Percentiles rank a stretch among this genome's conserved stretches.
phyloP scores from a whole-genome alignment of 192 early-diverging fungal genomes.

The Chytriomyces sp. region DNA sequence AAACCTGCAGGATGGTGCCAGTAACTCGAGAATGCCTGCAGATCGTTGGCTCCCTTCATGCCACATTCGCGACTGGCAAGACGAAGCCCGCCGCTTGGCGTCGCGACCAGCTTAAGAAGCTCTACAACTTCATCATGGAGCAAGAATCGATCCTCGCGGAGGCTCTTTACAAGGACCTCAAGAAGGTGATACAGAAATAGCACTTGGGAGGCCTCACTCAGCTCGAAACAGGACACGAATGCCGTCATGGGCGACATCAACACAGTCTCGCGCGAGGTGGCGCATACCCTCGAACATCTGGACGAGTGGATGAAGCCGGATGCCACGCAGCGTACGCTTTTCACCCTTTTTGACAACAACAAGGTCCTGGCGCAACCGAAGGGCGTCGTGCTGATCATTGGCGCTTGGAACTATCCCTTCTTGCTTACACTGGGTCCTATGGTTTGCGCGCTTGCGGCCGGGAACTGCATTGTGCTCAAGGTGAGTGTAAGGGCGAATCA shows the following conservation, averaged over 20 bases:
- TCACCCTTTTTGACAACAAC: slow-evolving; percentile 20
- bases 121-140: slow-evolving; percentile 27
- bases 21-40: too few relatives aligned
- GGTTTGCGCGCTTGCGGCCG: slow-evolving; percentile 84
- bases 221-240: slow-evolving; percentile 1
- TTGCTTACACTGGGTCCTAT: slow-evolving; percentile 72
- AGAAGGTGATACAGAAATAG: neutral
- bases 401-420: slow-evolving; percentile 41
- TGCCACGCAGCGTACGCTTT: neutral
- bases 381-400: slow-evolving; percentile 62
- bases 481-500: neutral
- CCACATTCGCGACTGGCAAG: slow-evolving; percentile 31
- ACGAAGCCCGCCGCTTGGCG: slow-evolving; percentile 37
- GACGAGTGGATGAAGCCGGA: slow-evolving; percentile 43
- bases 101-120: slow-evolving; percentile 35
- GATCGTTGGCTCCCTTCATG: slow-evolving; percentile 37
- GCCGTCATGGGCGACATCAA: slow-evolving; percentile 27
- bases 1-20: too few relatives aligned
- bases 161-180: slow-evolving; percentile 37
- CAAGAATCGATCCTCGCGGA: slow-evolving; percentile 34
- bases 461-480: slow-evolving; percentile 69
- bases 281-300: slow-evolving; percentile 37
- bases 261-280: slow-evolving; percentile 37
- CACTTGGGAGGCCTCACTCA: neutral
- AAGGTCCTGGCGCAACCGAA: slow-evolving; percentile 63